phyloP scores from a whole-genome alignment of 2,329 filamentous ascomycete species.

The Raffaelea albimanens region DNA sequence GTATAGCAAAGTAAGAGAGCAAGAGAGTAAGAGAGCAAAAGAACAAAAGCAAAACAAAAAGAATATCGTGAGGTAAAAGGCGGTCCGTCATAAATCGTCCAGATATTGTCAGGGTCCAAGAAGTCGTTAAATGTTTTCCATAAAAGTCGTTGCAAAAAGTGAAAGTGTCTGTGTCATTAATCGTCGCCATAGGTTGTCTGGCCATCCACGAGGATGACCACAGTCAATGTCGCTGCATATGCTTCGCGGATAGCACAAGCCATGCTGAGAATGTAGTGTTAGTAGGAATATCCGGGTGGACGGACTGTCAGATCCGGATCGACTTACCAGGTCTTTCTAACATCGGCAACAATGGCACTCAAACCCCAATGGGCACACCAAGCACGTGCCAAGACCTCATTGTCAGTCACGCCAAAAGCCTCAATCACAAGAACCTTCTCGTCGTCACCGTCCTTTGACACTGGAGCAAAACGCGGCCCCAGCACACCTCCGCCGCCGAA shows the following conservation, averaged over 20 bases:
- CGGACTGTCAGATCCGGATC: not conserved
- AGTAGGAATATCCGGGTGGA: not conserved
- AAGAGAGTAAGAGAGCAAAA: too few species aligned
- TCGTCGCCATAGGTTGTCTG: conserved; percentile 10
- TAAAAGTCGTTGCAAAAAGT: too few species aligned
- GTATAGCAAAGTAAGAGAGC: too few species aligned
- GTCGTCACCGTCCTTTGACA: conserved; percentile 34
- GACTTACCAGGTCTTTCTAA: conserved; percentile 56
- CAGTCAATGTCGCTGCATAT: conserved; percentile 62
- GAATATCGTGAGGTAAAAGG: too few species aligned
- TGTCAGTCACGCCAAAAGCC: conserved; percentile 63
- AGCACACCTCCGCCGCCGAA: conserved; percentile 10
- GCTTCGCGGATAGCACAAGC: conserved; percentile 67
- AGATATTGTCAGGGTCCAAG: too few species aligned
- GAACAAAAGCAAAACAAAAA: too few species aligned
- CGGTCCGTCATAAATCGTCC: too few species aligned
- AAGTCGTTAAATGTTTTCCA: too few species aligned
- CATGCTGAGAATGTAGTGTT: conserved; percentile 36
- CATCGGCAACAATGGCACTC: conserved; percentile 60
- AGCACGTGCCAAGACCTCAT: conserved; percentile 65
- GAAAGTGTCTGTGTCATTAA: not conserved
- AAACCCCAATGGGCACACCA: conserved; percentile 72
- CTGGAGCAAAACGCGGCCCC: conserved; percentile 9
- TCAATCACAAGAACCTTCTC: conserved; percentile 64
- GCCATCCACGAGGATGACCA: conserved; percentile 58